These are phyloP conservation scores for Eucalyptus marginata DNA, from an alignment of 345 rosid genomes.

Conservation along the genomic window DNA sequence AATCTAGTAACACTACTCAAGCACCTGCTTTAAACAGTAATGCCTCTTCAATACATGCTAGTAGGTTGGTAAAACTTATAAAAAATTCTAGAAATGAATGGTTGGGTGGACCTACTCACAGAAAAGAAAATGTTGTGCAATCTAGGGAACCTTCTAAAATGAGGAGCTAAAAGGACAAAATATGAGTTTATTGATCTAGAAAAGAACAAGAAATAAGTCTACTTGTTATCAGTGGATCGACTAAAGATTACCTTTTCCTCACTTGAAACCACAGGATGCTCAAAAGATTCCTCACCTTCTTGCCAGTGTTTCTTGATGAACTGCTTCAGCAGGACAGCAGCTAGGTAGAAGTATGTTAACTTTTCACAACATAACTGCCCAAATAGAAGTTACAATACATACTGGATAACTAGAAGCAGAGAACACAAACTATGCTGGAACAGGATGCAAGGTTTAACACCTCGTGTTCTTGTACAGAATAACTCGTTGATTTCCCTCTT, in stretches of 20 bases:
- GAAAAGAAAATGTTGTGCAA: neutral
- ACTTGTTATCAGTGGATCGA: neutral
- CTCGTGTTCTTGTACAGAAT: neutral
- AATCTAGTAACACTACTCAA: neutral
- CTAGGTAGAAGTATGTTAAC: conserved; percentile 65
- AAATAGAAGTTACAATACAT: neutral
- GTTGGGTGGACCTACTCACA: neutral
- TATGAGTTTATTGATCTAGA: neutral
- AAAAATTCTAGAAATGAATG: neutral
- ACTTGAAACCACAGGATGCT: conserved; percentile 56
- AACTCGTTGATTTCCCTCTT: neutral
- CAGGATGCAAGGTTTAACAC: neutral
- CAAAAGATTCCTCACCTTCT: conserved; percentile 73
- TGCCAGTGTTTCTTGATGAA: conserved; percentile 88
- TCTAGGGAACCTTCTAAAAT: neutral
- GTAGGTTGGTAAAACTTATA: neutral
- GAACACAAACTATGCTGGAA: neutral
- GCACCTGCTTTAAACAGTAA: neutral
- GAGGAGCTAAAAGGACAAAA: neutral
- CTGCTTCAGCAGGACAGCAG: conserved; percentile 88
- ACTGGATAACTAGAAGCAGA: neutral
- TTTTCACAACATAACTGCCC: conserved; percentile 4
- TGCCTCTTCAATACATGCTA: neutral
- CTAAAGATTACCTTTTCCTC: conserved; percentile 56
- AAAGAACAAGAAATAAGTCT: neutral